Evolutionary conservation across 495 filamentous ascomycete species (phyloP).

Genomic region (Penicillium daleae): DNA sequence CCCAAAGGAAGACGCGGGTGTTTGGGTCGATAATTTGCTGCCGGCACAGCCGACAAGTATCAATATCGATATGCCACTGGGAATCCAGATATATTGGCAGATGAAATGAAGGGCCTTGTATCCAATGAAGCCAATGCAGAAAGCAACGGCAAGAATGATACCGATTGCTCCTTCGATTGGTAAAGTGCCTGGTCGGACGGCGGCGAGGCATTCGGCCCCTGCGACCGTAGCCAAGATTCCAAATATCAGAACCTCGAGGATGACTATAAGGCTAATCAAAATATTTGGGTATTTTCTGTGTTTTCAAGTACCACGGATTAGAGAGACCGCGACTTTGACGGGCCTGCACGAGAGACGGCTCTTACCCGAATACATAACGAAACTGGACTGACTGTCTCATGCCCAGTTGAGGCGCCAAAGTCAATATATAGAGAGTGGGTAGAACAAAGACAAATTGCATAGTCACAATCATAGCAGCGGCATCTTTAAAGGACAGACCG

Average conservation of each 20-base stretch:
- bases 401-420: neutral
- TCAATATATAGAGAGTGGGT: neutral
- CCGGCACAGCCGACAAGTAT: neutral
- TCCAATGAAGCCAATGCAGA: conserved; percentile 4
- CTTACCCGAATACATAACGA: neutral
- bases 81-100: conserved; percentile 5
- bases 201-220: neutral
- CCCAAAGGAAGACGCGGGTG: neutral
- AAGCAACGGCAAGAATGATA: conserved; percentile 3
- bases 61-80: neutral
- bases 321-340: neutral
- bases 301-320: neutral
- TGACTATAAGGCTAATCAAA: neutral
- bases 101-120: conserved; percentile 5
- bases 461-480: neutral
- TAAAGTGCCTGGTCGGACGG: neutral
- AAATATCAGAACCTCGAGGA: neutral
- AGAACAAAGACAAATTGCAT: neutral
- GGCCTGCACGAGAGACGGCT: neutral
- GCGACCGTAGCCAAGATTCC: neutral
- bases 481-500: neutral
- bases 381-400: neutral
- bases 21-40: neutral
- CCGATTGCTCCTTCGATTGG: neutral
- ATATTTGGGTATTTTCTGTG: neutral